Base-by-base conservation (phyloP, 495 filamentous ascomycete species). In the Annulohypoxylon bovei region DNA sequence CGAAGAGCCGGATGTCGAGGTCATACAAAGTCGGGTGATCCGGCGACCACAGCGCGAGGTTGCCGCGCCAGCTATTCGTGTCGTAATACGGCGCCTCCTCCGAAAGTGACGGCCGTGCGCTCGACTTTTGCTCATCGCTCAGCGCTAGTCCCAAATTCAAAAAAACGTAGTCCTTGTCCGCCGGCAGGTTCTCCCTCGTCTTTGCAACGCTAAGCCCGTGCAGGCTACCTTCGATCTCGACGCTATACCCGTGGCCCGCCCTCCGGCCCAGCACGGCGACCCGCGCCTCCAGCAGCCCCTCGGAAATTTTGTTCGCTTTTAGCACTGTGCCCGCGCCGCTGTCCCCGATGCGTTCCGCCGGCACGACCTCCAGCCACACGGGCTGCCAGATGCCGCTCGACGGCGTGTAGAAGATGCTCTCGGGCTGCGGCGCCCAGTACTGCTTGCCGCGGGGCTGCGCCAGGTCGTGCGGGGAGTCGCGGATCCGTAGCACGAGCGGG, bases 311-410 rank as follows among this genome's bases (percentile, higher is more conserved):
- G 42, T 77, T 75, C 1, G 77, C 75, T 16, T 44, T 70, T 6
- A 79, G 46, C 18, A 78, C 66, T 4, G 77, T 79, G 4, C 77
- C 77, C 2, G 55, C 37, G 33, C 74, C 73, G 49, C 76, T 76
- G 30, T 79, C 69, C 18, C 70, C 77, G 11, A 79, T 68, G 8
- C 76, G 70, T 0, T 82, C 79, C 0, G 78, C 57, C 0, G 87
- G 87, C 0, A 83, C 84, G 14, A 85, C 72, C 67, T 90, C 87
- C 4, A 89, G 79, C 82, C 86, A 88, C n/a, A 89, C 87, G 35
- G 76, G 84, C 63, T 90, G 88, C 88, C 88, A 90, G 61, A 89
- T 89, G 14, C 87, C 88, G 62, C 85, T 88, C 54, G 86, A 86
- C 4, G 88, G 87, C 0, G 81, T 86, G 74, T 90, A 89, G 77